Conservation (phyloP, 306 rosid species). For the Cercis canadensis region DNA sequence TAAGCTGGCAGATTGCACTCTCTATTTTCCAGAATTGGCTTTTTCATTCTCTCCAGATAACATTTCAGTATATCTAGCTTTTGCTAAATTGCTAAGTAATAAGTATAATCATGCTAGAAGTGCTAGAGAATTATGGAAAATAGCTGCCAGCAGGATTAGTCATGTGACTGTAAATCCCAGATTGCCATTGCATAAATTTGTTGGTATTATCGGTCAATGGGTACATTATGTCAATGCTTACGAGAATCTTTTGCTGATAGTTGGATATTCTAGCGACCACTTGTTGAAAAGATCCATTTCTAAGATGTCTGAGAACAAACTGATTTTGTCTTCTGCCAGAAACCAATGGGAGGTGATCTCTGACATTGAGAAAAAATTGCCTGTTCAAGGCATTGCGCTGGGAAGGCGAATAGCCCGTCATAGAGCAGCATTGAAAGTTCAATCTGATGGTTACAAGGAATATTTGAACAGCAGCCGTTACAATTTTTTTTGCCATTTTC, state of each 20-base stretch:
- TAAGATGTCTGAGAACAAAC: slow-evolving; percentile 53
- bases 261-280: slow-evolving; percentile 64
- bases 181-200: slow-evolving; percentile 61
- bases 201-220: slow-evolving; percentile 66
- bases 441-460: slow-evolving; percentile 42
- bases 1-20: slow-evolving; percentile 57
- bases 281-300: slow-evolving; percentile 54
- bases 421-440: slow-evolving; percentile 64
- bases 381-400: slow-evolving; percentile 76
- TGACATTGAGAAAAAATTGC: slow-evolving; percentile 73
- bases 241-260: slow-evolving; percentile 58
- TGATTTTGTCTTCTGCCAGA: slow-evolving; percentile 52
- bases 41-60: slow-evolving; percentile 67
- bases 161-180: slow-evolving; percentile 49
- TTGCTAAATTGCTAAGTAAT: slow-evolving; percentile 50
- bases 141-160: slow-evolving; percentile 73
- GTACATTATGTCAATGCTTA: slow-evolving; percentile 75
- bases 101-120: slow-evolving; percentile 59
- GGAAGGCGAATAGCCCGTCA: slow-evolving; percentile 82
- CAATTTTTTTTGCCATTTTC: slow-evolving; percentile 46
- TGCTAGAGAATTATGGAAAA: slow-evolving; percentile 81
- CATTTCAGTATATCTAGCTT: slow-evolving; percentile 53
- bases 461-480: slow-evolving; percentile 14
- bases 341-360: slow-evolving; percentile 66
- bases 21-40: slow-evolving; percentile 65